Evolutionary conservation across 2,329 filamentous ascomycete species (phyloP).

Genomic region (Helotiales sp.): DNA sequence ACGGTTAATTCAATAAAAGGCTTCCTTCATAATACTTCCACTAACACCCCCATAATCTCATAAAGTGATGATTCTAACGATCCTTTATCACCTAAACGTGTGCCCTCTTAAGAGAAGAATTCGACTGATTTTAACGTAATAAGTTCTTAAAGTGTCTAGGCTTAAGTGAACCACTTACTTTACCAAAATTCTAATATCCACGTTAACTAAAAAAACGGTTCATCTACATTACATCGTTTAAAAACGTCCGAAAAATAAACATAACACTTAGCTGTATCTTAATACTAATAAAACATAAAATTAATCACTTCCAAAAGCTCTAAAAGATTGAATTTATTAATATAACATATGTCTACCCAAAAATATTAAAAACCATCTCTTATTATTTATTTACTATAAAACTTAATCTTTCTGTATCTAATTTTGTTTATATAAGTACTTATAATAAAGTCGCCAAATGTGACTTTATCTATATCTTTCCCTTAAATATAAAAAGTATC

Average conservation of each 20-base stretch:
- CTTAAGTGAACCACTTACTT: conserved; percentile 13
- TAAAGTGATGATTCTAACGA: conserved; percentile 17
- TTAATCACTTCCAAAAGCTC: too few species aligned
- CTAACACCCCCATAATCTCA: conserved; percentile 20
- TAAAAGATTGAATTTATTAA: too few species aligned
- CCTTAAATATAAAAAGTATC: conserved; percentile 16
- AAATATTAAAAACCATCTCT: too few species aligned
- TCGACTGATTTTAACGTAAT: conserved; percentile 15
- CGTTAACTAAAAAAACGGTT: conserved; percentile 1
- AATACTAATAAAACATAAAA: too few species aligned
- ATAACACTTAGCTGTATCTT: too few species aligned
- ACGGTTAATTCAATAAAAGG: conserved; percentile 16
- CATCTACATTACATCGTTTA: conserved; percentile 1
- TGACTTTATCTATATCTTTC: conserved; percentile 15
- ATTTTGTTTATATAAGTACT: neutral
- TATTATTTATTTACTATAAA: too few species aligned
- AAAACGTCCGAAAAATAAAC: too few species aligned
- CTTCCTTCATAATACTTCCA: conserved; percentile 15
- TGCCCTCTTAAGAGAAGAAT: too few species aligned
- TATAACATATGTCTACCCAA: too few species aligned
- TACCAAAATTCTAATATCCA: conserved; percentile 18
- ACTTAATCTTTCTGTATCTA: too few species aligned
- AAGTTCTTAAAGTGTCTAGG: conserved; percentile 16
- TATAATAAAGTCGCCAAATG: conserved; percentile 2
- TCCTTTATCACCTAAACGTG: conserved; percentile 24